Base-by-base conservation (phyloP, 2,329 filamentous ascomycete species). In the Lachnellula arida region DNA sequence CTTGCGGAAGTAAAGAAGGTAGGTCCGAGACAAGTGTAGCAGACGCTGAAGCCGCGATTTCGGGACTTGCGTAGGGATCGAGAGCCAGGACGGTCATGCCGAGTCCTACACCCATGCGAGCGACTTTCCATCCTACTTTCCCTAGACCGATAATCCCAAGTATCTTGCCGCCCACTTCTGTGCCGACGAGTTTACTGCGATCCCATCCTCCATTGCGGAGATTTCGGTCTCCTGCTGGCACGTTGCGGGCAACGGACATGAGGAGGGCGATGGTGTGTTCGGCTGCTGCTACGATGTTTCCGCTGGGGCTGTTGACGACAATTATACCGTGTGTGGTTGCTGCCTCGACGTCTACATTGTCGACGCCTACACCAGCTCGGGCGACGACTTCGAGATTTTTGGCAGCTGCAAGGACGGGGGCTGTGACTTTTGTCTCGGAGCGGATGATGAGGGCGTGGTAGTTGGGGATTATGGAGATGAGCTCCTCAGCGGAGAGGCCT, bases 41-140 rank as follows among this genome's bases (percentile, higher is more conserved):
- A 6, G 84, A 86, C 1, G 84, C 85, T 19, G 85, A 79, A 3
- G 78, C 76, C 2, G 88, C 88, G 42, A 92, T 78, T n/a, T 87
- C 84, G 0, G 81, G 77, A 59, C 86, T 88, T 1, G 89, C 88
- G 68, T 91, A 93, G 0, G 89, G 89, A 64, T 93, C 89, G 51
- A 88, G 81, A 0, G 87, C 89, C 15, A 86, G 72, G 12, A 93
- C 81, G 43, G 81, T 81, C 89, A 93, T 92, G 0, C 87, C 87
- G 25, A 93, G 74, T 0, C 89, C 88, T 52, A 85, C 86, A 8
- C 86, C 88, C 75, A 91, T 87, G n/a, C 87, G 78, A 17, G 89
- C 89, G 15, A 93, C 89, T 50, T 87, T 88, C 67, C 92, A 77
- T 22, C 89, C 89, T 28, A 93, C 88, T 74, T 92, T 92, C n/a